phyloP scores from a whole-genome alignment of 2,329 filamentous ascomycete genomes.

The Colletotrichum camelliae region DNA sequence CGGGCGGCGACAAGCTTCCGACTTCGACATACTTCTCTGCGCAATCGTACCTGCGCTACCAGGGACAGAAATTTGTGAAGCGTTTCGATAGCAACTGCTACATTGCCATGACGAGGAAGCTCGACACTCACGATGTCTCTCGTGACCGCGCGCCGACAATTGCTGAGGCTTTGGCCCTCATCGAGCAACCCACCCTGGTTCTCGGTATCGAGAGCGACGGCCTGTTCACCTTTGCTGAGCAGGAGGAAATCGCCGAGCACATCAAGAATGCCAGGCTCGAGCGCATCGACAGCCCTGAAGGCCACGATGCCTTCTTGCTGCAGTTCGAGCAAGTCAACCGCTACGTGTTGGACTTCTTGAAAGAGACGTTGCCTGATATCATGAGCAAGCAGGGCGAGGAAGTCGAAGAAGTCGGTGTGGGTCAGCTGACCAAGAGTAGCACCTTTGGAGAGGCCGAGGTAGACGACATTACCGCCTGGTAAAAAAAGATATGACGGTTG shows the following conservation, averaged over 20 bases:
- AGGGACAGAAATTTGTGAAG: conserved; percentile 94
- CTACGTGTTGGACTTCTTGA: conserved; percentile 84
- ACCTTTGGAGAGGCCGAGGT: conserved; percentile 96
- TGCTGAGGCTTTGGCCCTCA: conserved; percentile 76
- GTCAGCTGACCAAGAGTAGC: conserved; percentile 80
- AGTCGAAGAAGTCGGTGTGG: conserved; percentile 56
- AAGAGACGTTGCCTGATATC: conserved; percentile 84
- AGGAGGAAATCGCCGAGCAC: conserved; percentile 85
- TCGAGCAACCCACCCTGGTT: conserved; percentile 88
- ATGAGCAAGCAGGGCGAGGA: conserved; percentile 69
- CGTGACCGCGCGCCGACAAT: conserved; percentile 73
- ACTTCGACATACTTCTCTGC: conserved; percentile 94
- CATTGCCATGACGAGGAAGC: conserved; percentile 96
- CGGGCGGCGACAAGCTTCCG: conserved; percentile 55
- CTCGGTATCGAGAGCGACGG: conserved; percentile 96
- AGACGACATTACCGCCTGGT: conserved; percentile 96
- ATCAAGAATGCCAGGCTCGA: conserved; percentile 80
- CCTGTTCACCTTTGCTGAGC: conserved; percentile 95
- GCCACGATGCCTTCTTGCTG: conserved; percentile 93
- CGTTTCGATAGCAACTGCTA: conserved; percentile 99
- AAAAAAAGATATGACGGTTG: not conserved
- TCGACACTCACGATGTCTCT: conserved; percentile 96
- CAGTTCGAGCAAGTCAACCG: conserved; percentile 97
- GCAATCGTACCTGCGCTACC: conserved; percentile 96
- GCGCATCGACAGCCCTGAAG: conserved; percentile 92